Conservation (phyloP, 805 yeast species). For the Yamadazyma sp. region DNA sequence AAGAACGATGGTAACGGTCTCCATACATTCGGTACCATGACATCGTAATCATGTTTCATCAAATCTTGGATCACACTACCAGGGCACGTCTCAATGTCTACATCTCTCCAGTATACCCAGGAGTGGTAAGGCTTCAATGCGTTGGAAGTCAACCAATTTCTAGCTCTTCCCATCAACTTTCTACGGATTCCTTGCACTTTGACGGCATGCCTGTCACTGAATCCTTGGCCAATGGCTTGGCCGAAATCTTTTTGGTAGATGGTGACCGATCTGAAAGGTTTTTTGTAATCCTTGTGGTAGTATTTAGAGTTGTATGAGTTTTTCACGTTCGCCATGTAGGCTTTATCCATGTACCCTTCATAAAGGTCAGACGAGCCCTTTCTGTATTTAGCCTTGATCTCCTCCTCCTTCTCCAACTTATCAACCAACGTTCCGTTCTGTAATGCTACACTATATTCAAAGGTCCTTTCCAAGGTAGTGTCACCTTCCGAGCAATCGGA, state of each 20-base stretch:
- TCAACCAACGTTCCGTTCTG: constrained; percentile 67
- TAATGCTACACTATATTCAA: constrained; percentile 63
- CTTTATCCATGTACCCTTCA: constrained; percentile 65
- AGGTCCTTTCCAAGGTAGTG: constrained; percentile 61
- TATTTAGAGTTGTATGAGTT: constrained; percentile 57
- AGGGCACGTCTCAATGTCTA: constrained; percentile 79
- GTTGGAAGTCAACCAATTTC: constrained; percentile 77
- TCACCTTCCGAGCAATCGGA: constrained; percentile 76
- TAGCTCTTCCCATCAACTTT: constrained; percentile 81
- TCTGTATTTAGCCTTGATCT: constrained; percentile 22
- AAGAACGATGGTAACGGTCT: constrained; percentile 92
- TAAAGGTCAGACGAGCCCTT: constrained; percentile 63
- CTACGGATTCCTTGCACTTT: constrained; percentile 83
- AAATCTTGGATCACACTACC: constrained; percentile 71
- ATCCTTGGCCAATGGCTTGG: constrained; percentile 81
- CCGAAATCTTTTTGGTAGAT: constrained; percentile 83
- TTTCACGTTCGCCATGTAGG: constrained; percentile 55
- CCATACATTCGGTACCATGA: constrained; percentile 91
- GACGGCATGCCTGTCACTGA: constrained; percentile 79
- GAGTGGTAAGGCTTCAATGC: constrained; percentile 82
- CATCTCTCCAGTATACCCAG: constrained; percentile 93
- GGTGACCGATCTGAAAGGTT: constrained; percentile 76
- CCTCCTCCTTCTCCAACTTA: constrained; percentile 45
- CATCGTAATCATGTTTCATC: constrained; percentile 69
- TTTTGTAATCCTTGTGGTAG: constrained; percentile 58